Conservation (phyloP, 2,329 filamentous ascomycete species). For the Neofusicoccum umdonicola region DNA sequence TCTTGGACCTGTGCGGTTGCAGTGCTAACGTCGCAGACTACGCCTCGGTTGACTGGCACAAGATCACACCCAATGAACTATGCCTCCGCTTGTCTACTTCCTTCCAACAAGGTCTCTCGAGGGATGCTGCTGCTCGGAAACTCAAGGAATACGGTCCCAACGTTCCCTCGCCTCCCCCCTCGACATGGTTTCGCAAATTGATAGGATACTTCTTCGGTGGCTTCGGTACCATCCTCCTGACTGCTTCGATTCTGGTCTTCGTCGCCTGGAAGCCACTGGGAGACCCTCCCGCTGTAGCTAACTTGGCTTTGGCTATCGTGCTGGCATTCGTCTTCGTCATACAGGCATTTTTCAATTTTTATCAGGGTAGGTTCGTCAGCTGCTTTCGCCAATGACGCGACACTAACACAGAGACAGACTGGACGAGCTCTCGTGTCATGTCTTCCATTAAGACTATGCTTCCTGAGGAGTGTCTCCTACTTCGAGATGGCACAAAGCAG, state of each 20-base stretch:
- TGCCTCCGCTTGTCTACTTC: conserved; percentile 59
- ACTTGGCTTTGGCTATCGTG: conserved; percentile 71
- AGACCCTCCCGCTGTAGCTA: conserved; percentile 67
- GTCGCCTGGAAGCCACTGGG: conserved; percentile 75
- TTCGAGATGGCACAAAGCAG: conserved; percentile 57
- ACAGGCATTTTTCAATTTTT: conserved; percentile 58
- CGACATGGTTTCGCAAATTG: conserved; percentile 56
- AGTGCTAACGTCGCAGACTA: conserved; percentile 24
- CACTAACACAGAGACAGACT: conserved; percentile 59
- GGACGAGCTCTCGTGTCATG: conserved; percentile 75
- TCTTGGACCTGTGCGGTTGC: conserved; percentile 21
- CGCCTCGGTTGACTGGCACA: conserved; percentile 67
- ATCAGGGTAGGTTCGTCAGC: conserved; percentile 30
- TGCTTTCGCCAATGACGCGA: conserved; percentile 43
- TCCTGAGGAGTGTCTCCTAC: conserved; percentile 67
- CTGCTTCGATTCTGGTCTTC: conserved; percentile 70
- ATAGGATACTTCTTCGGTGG: conserved; percentile 74
- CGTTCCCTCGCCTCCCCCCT: conserved; percentile 63
- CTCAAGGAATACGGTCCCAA: conserved; percentile 65
- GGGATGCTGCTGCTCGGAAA: conserved; percentile 55
- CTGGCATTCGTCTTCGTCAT: conserved; percentile 66
- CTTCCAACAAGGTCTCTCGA: conserved; percentile 57
- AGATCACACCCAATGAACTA: conserved; percentile 57
- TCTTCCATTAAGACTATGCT: conserved; percentile 76
- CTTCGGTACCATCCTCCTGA: conserved; percentile 69